Conservation (phyloP, 495 filamentous ascomycete genomes). For the Penicillium antarcticum region DNA sequence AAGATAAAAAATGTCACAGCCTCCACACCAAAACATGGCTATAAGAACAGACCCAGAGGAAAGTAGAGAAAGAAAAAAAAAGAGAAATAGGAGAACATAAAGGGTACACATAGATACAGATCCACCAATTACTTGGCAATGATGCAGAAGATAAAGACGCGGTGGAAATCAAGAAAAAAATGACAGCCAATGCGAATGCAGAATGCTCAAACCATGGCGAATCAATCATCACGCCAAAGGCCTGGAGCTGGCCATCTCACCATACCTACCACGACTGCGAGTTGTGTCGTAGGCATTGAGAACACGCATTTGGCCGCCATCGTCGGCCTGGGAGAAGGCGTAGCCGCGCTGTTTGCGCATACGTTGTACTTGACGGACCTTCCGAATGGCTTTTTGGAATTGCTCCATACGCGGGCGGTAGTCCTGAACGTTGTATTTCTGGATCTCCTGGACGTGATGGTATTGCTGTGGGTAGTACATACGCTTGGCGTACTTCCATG, state of each 20-base stretch:
- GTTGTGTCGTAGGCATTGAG: constrained; percentile 98
- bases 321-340: constrained; percentile 96
- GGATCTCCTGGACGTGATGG: constrained; percentile 99
- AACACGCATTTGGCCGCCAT: constrained; percentile 75
- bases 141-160: constrained; percentile 4
- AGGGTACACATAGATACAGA: constrained; percentile 18
- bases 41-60: constrained; percentile 6
- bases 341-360: constrained; percentile 99
- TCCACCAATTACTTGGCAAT: constrained; percentile 11
- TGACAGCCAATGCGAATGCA: constrained; percentile 11
- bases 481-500: constrained; percentile 80
- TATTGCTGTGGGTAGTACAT: constrained; percentile 97
- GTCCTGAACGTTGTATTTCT: constrained; percentile 99
- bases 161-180: constrained; percentile 10
- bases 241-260: constrained; percentile 87
- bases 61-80: constrained; percentile 9
- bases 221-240: constrained; percentile 32
- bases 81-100: not conserved
- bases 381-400: constrained; percentile 99
- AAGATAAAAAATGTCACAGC: constrained; percentile 22
- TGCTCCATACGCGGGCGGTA: constrained; percentile 99
- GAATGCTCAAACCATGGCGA: constrained; percentile 12
- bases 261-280: constrained; percentile 82
- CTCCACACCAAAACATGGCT: constrained; percentile 14
- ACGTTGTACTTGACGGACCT: constrained; percentile 95